phyloP scores from a whole-genome alignment of 139 green algal genomes.

The Tetraselmis chui region DNA sequence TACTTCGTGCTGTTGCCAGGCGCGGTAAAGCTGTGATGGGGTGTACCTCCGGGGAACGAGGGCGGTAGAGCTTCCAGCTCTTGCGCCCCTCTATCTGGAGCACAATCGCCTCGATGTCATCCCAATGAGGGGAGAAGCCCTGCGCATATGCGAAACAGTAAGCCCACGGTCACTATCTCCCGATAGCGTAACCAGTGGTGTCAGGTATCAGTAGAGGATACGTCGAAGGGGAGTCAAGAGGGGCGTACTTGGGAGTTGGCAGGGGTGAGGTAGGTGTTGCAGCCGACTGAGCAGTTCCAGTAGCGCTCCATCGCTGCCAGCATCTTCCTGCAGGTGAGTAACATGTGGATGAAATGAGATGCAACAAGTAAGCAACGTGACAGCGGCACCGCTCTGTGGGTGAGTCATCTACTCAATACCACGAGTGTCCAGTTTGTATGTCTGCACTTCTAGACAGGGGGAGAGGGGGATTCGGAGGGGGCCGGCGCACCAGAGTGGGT shows the following conservation, averaged over 20 bases:
- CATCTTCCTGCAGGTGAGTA: conserved; percentile 8
- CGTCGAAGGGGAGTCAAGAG: neutral
- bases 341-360: too few relatives aligned
- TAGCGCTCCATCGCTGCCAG: conserved; percentile 42
- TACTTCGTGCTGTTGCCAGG: too few relatives aligned
- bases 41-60: neutral
- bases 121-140: conserved; percentile 58
- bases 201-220: neutral
- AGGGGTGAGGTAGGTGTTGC: conserved; percentile 59
- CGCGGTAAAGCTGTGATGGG: too few relatives aligned
- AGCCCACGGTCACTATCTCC: too few relatives aligned
- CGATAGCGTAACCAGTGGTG: too few relatives aligned
- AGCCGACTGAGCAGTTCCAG: conserved; percentile 35
- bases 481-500: conserved; percentile 20
- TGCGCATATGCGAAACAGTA: too few relatives aligned
- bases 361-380: too few relatives aligned
- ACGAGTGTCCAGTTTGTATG: too few relatives aligned
- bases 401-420: too few relatives aligned
- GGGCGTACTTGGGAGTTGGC: conserved; percentile 19
- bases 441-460: neutral
- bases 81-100: conserved; percentile 53
- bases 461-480: neutral
- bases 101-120: conserved; percentile 66
- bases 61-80: conserved; percentile 31
- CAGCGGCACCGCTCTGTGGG: too few relatives aligned